Evolutionary conservation across 1,139 yeast genomes (phyloP).

Genomic region (Pichia inconspicua): DNA sequence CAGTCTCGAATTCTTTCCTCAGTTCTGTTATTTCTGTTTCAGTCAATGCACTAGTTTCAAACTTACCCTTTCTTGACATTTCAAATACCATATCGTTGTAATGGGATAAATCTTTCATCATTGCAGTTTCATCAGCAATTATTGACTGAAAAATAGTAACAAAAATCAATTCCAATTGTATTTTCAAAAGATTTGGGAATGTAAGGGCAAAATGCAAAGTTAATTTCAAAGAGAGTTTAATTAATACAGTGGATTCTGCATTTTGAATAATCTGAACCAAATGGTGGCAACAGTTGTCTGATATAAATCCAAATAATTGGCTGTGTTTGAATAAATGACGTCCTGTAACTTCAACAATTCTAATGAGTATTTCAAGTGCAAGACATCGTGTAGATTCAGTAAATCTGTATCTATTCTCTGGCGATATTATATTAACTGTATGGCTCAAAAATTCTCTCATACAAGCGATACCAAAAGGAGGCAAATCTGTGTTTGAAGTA

Average conservation of each 20-base stretch:
- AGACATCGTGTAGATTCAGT: constrained; percentile 82
- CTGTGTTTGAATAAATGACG: constrained; percentile 56
- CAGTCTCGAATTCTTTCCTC: constrained; percentile 27
- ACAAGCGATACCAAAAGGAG: constrained; percentile 60
- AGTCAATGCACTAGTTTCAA: constrained; percentile 30
- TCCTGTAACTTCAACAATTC: constrained; percentile 81
- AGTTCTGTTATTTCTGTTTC: constrained; percentile 23
- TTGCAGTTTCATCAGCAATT: constrained; percentile 31
- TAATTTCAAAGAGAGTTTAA: constrained; percentile 69
- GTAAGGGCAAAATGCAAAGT: constrained; percentile 61
- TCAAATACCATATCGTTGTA: constrained; percentile 24
- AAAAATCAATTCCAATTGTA: constrained; percentile 63
- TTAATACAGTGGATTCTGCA: constrained; percentile 54
- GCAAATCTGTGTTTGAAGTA: constrained; percentile 27
- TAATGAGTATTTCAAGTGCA: constrained; percentile 67
- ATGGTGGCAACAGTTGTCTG: constrained; percentile 78
- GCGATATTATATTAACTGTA: constrained; percentile 75
- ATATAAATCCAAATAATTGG: constrained; percentile 56
- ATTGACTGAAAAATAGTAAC: constrained; percentile 51
- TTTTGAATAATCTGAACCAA: constrained; percentile 71
- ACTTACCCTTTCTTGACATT: constrained; percentile 30
- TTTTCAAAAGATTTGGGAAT: constrained; percentile 49
- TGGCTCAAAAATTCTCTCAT: constrained; percentile 65
- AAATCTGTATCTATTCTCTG: constrained; percentile 74
- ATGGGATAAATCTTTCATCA: constrained; percentile 21